Conservation (phyloP, 306 rosid species). For the Amphicarpaea edgeworthii region DNA sequence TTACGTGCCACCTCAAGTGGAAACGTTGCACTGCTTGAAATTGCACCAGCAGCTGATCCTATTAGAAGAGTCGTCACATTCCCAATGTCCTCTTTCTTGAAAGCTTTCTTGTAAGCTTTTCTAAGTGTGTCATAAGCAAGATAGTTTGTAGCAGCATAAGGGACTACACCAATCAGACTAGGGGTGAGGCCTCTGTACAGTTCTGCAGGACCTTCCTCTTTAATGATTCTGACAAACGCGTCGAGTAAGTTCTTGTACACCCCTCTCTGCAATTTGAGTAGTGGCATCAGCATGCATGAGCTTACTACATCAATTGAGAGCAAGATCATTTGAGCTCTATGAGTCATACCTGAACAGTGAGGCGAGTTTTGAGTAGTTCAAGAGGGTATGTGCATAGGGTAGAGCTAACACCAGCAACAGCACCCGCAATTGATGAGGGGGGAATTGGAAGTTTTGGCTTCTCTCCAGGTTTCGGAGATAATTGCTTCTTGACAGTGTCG, state of each 20-base stretch:
- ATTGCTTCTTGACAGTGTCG: constrained; percentile 71
- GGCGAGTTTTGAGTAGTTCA: constrained; percentile 76
- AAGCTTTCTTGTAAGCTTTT: constrained; percentile 59
- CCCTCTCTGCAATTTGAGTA: constrained; percentile 65
- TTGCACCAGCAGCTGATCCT: constrained; percentile 78
- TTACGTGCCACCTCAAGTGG: constrained; percentile 88
- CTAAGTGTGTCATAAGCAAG: constrained; percentile 76
- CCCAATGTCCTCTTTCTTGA: constrained; percentile 65
- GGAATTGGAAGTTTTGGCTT: constrained; percentile 59
- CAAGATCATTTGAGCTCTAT: background rate
- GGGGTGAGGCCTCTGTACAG: constrained; percentile 84
- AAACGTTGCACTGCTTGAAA: constrained; percentile 81
- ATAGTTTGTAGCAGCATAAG: constrained; percentile 82
- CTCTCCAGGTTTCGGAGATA: constrained; percentile 69
- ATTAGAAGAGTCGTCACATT: constrained; percentile 69
- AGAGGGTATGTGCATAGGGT: constrained; percentile 80
- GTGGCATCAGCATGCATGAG: background rate
- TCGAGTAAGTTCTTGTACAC: constrained; percentile 64
- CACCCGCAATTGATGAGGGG: constrained; percentile 76
- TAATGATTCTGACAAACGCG: constrained; percentile 61
- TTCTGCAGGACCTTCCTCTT: constrained; percentile 78
- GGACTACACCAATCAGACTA: constrained; percentile 80
- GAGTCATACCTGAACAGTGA: constrained; percentile 66
- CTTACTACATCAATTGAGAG: constrained; percentile 4
- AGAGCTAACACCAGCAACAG: constrained; percentile 84